These are phyloP conservation scores for Mycosphaerelloides madeirae DNA, from an alignment of 2,329 filamentous ascomycete genomes.

Conservation along the genomic window DNA sequence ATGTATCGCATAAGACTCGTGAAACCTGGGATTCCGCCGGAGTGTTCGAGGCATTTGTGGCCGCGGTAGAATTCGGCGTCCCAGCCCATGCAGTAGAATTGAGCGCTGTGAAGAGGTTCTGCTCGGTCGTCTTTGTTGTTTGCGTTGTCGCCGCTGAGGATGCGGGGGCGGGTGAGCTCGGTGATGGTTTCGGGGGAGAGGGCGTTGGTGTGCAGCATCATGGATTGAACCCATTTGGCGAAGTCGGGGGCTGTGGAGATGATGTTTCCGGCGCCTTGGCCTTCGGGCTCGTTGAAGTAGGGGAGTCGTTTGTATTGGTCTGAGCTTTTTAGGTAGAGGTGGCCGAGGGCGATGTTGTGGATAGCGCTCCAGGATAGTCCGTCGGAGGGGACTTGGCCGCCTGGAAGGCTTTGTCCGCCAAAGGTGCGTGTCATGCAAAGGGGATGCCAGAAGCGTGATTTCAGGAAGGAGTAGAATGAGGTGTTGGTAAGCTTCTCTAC, in stretches of 20 bases:
- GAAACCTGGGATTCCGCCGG: constrained; percentile 29
- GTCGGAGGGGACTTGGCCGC: constrained; percentile 26
- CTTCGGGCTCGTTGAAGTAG: too few relatives aligned
- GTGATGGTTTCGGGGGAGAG: constrained; percentile 24
- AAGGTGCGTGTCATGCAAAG: constrained; percentile 35
- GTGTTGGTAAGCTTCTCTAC: constrained; percentile 41
- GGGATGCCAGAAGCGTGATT: constrained; percentile 36
- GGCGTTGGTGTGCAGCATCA: constrained; percentile 28
- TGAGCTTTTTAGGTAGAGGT: too few relatives aligned
- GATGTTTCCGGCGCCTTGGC: constrained; percentile 38
- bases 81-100: constrained; percentile 26
- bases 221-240: constrained; percentile 28
- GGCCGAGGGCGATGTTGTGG: constrained; percentile 12
- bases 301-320: too few relatives aligned
- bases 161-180: constrained; percentile 23
- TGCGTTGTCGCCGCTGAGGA: constrained; percentile 14
- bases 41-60: constrained; percentile 27
- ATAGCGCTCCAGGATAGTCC: constrained; percentile 30
- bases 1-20: constrained; percentile 26
- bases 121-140: constrained; percentile 13
- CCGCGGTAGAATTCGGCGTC: constrained; percentile 30
- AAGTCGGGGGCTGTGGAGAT: constrained; percentile 34
- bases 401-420: constrained; percentile 33
- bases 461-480: constrained; percentile 41
- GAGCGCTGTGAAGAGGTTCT: constrained; percentile 20